Percentiles rank a stretch among this genome's conserved stretches.
phyloP scores from a whole-genome alignment of 495 filamentous ascomycete species.

The Talaromyces stipitatus region DNA sequence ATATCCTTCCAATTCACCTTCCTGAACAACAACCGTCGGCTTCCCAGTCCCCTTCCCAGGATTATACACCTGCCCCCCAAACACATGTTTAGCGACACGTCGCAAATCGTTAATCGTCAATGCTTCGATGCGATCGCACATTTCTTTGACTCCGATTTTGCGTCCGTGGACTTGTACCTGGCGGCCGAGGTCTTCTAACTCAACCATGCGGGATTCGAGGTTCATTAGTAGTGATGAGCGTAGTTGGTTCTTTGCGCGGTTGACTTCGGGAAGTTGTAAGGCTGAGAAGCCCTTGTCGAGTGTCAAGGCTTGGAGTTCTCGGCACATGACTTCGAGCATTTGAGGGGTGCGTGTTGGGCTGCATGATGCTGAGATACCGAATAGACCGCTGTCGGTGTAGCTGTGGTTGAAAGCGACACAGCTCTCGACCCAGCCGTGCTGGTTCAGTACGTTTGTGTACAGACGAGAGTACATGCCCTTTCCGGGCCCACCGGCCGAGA shows the following conservation, averaged over 20 bases:
- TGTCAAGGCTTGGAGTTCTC: conserved; percentile 73
- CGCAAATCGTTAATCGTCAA: conserved; percentile 76
- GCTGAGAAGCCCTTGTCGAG: conserved; percentile 59
- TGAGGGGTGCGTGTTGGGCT: conserved; percentile 61
- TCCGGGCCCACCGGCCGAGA: conserved; percentile 93
- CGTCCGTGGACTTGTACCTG: conserved; percentile 93
- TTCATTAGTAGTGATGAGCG: conserved; percentile 92
- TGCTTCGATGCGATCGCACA: conserved; percentile 79
- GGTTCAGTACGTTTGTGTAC: conserved; percentile 96
- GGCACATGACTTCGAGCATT: conserved; percentile 91
- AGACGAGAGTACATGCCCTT: conserved; percentile 98
- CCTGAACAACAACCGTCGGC: conserved; percentile 92
- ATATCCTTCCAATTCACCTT: conserved; percentile 45
- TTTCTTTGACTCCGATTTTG: conserved; percentile 86
- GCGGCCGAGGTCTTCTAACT: conserved; percentile 93
- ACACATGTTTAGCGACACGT: conserved; percentile 72
- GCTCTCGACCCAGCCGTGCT: conserved; percentile 91
- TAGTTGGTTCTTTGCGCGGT: conserved; percentile 97
- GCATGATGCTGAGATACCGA: conserved; percentile 87
- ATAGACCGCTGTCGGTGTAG: conserved; percentile 91
- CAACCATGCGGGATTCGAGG: conserved; percentile 93
- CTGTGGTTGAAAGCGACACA: conserved; percentile 95
- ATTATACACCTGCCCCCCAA: conserved; percentile 72
- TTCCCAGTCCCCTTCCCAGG: conserved; percentile 72
- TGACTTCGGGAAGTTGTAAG: conserved; percentile 73